These are phyloP conservation scores for Fraxinus platypoda DNA, from an alignment of 305 asterid species.

Conservation along the genomic window DNA sequence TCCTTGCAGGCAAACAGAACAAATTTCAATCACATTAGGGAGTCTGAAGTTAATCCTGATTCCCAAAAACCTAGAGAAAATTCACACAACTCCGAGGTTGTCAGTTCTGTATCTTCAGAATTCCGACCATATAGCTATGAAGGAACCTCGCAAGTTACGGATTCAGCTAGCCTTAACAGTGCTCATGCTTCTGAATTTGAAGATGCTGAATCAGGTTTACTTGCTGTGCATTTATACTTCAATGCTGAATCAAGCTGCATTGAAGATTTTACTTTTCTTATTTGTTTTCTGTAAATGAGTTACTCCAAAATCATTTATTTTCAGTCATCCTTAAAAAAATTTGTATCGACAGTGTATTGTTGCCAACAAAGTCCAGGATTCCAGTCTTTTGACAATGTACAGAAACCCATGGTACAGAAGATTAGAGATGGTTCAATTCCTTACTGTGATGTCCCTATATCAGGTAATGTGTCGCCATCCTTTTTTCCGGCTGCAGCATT, in stretches of 20 bases:
- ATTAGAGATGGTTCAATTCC: conserved; percentile 34
- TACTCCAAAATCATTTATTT: conserved; percentile 8
- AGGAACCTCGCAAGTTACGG: conserved; percentile 65
- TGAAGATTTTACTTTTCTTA: neutral
- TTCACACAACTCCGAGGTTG: conserved; percentile 48
- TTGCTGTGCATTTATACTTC: conserved; percentile 21
- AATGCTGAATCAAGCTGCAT: conserved; percentile 8
- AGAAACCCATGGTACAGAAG: conserved; percentile 28
- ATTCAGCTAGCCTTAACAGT: conserved; percentile 64
- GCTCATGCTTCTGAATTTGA: conserved; percentile 72
- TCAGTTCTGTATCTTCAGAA: conserved; percentile 54
- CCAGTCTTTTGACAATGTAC: conserved; percentile 35
- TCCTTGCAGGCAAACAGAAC: conserved; percentile 69
- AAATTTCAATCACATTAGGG: conserved; percentile 57
- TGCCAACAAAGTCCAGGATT: conserved; percentile 62
- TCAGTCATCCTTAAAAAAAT: conserved; percentile 3
- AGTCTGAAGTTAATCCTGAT: conserved; percentile 45
- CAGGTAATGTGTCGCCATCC: conserved; percentile 31
- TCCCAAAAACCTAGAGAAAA: conserved; percentile 48
- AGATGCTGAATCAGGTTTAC: conserved; percentile 89
- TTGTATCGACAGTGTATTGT: conserved; percentile 59
- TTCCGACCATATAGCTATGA: conserved; percentile 57
- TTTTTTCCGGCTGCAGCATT: neutral
- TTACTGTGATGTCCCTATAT: conserved; percentile 27
- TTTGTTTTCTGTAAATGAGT: conserved; percentile 20